phyloP scores from a whole-genome alignment of 257 asterid species.

The Nicotiana sylvestris region DNA sequence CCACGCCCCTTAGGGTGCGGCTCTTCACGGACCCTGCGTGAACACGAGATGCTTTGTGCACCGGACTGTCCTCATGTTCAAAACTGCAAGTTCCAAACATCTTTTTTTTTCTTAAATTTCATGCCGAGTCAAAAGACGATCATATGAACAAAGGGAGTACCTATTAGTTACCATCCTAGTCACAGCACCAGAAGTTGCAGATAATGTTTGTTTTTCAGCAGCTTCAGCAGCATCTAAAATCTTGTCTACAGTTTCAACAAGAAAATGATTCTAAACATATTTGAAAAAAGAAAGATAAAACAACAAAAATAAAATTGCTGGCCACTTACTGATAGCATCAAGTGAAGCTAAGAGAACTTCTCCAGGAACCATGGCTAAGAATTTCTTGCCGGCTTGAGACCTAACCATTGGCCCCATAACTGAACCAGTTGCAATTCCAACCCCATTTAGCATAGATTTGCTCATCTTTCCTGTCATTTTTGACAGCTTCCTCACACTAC shows the following conservation, averaged over 20 bases:
- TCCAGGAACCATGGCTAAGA: slow-evolving; percentile 64
- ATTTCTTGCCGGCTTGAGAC: slow-evolving; percentile 62
- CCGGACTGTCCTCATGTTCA: too few species aligned
- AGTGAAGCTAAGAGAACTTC: slow-evolving; percentile 80
- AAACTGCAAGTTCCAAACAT: too few species aligned
- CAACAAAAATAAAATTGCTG: neutral
- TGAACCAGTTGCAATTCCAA: slow-evolving; percentile 64
- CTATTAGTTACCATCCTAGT: slow-evolving; percentile 52
- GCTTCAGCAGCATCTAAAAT: slow-evolving; percentile 85
- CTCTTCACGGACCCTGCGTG: fast-evolving
- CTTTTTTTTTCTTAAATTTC: too few species aligned
- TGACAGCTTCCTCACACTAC: slow-evolving; percentile 64
- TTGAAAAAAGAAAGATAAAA: neutral
- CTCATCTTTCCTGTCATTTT: slow-evolving; percentile 79
- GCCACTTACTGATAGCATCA: slow-evolving; percentile 66
- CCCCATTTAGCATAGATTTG: slow-evolving; percentile 63
- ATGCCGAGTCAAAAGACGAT: too few species aligned
- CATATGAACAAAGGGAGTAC: neutral
- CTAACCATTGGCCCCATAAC: slow-evolving; percentile 55
- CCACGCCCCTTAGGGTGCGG: fast-evolving
- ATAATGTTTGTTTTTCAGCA: slow-evolving; percentile 66
- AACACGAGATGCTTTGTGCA: too few species aligned
- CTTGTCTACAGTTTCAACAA: slow-evolving; percentile 40
- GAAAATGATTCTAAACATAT: neutral
- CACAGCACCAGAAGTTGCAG: slow-evolving; percentile 78